Evolutionary conservation across 331 rosid genomes (phyloP).

Genomic region (Malus hybrid): DNA sequence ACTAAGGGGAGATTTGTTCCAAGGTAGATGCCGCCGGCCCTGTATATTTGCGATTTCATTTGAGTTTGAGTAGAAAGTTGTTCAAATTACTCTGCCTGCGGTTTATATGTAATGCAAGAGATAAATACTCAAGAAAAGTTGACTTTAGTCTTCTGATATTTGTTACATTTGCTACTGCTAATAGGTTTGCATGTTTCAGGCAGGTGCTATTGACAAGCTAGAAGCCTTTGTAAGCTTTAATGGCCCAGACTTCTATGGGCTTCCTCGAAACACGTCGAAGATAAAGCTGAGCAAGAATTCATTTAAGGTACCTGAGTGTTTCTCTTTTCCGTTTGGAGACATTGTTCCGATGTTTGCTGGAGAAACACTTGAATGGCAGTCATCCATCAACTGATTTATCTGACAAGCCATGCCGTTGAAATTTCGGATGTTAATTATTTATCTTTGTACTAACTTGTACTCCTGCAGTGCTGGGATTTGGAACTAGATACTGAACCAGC

Average conservation of each 20-base stretch:
- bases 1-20: too few relatives aligned
- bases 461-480: neutral
- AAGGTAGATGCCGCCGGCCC: neutral
- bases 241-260: conserved; percentile 92
- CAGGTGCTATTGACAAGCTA: conserved; percentile 78
- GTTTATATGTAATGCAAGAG: neutral
- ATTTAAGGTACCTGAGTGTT: conserved; percentile 66
- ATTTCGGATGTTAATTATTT: neutral
- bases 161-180: neutral
- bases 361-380: conserved; percentile 75
- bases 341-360: conserved; percentile 88
- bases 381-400: conserved; percentile 24
- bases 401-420: neutral
- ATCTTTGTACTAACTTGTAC: neutral
- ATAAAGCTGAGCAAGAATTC: conserved; percentile 54
- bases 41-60: neutral
- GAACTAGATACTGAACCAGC: neutral
- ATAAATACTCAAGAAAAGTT: neutral
- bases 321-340: conserved; percentile 67
- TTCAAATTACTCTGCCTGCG: neutral
- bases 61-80: neutral
- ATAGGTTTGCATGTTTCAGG: conserved; percentile 32
- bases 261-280: conserved; percentile 69
- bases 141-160: neutral
- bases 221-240: conserved; percentile 92